Evolutionary conservation across 495 filamentous ascomycete species (phyloP).

Genomic region (Patellaria atrata): DNA sequence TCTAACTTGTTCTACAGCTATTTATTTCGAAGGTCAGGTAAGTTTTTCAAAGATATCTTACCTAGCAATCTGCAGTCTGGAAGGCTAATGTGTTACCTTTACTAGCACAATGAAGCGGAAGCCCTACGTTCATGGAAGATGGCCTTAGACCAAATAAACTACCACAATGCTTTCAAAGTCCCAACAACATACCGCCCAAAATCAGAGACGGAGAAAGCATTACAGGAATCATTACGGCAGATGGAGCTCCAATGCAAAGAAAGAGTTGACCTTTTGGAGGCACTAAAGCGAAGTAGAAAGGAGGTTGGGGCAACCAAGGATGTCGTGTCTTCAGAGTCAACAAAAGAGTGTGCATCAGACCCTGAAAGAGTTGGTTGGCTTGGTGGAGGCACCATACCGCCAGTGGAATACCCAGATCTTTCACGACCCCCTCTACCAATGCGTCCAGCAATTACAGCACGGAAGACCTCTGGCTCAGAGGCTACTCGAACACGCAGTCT

Average conservation of each 20-base stretch:
- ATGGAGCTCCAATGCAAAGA: conserved; percentile 92
- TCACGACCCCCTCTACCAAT: conserved; percentile 54
- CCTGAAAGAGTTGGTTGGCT: conserved; percentile 42
- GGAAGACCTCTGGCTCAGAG: conserved; percentile 36
- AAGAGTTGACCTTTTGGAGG: conserved; percentile 74
- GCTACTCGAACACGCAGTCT: conserved; percentile 1
- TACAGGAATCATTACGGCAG: conserved; percentile 65
- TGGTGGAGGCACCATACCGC: conserved; percentile 67
- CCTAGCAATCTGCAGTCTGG: background rate
- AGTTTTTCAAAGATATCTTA: conserved; percentile 7
- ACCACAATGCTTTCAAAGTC: conserved; percentile 65
- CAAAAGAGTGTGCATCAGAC: no score
- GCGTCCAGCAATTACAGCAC: conserved; percentile 37
- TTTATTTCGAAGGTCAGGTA: conserved; percentile 89
- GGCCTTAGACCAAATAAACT: conserved; percentile 82
- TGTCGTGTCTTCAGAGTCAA: conserved; percentile 19
- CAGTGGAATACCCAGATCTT: conserved; percentile 61
- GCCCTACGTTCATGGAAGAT: conserved; percentile 84
- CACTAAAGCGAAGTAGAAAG: conserved; percentile 59
- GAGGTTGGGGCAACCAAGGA: conserved; percentile 34
- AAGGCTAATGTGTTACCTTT: conserved; percentile 3
- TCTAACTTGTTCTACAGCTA: conserved; percentile 81
- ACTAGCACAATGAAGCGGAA: conserved; percentile 79
- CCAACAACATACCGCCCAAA: conserved; percentile 55
- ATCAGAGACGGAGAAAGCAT: conserved; percentile 70